Evolutionary conservation across 306 rosid species (phyloP).

Genomic region (Nissolia schottii): DNA sequence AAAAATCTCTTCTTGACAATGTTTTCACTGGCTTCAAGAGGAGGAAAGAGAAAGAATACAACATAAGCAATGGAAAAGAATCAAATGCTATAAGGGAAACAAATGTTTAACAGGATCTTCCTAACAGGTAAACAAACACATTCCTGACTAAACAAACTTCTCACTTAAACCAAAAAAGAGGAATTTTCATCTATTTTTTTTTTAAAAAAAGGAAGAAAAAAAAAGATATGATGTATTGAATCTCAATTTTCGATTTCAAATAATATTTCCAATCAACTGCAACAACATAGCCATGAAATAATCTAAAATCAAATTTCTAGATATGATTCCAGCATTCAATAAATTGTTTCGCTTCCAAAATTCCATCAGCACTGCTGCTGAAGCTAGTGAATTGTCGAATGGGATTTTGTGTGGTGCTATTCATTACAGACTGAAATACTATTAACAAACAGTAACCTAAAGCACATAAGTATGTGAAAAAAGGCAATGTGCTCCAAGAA

Average conservation of each 20-base stretch:
- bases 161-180: not conserved
- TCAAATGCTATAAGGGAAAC: slow-evolving; percentile 5
- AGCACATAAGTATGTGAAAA: not conserved
- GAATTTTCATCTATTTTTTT: not conserved
- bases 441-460: not conserved
- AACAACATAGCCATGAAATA: not conserved
- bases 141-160: slow-evolving; percentile 9
- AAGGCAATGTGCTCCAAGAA: not conserved
- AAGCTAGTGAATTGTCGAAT: slow-evolving; percentile 1
- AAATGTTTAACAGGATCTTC: slow-evolving; percentile 14
- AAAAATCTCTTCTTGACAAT: slow-evolving; percentile 34
- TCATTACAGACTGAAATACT: not conserved
- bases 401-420: not conserved
- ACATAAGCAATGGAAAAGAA: slow-evolving; percentile 34
- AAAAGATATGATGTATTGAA: not conserved
- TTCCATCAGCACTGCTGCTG: slow-evolving; percentile 17
- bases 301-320: slow-evolving; percentile 12
- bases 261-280: not conserved
- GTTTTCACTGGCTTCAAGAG: slow-evolving; percentile 45
- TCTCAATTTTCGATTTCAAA: not conserved
- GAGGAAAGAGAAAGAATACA: slow-evolving; percentile 25
- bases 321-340: slow-evolving; percentile 3
- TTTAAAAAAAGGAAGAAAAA: not conserved
- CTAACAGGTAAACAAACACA: not conserved
- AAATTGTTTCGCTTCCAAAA: not conserved